phyloP scores from a whole-genome alignment of 306 rosid genomes.

The Clitoria ternatea region DNA sequence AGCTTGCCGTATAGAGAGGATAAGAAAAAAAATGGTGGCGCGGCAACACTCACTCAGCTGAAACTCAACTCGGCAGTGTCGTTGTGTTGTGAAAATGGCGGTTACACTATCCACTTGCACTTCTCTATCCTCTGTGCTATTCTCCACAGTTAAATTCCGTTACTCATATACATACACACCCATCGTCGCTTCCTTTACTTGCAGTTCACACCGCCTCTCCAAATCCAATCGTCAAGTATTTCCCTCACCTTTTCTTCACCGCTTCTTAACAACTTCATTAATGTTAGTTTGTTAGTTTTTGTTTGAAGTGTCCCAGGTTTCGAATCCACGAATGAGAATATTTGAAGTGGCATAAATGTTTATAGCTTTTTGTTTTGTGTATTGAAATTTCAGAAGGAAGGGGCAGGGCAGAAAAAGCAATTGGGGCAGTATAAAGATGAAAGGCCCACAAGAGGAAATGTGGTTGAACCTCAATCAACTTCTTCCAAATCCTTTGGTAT shows the following conservation, averaged over 20 bases:
- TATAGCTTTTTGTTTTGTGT: not conserved
- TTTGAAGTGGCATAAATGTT: too few species aligned
- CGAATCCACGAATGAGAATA: too few species aligned
- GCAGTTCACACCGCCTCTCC: conserved; percentile 22
- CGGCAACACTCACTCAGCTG: not conserved
- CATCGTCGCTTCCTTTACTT: conserved; percentile 13
- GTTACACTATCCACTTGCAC: conserved; percentile 53
- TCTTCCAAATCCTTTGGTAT: conserved; percentile 55
- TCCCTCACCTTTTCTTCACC: not conserved
- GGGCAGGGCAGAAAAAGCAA: conserved; percentile 27
- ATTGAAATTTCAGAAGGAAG: conserved; percentile 42
- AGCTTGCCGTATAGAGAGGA: too few species aligned
- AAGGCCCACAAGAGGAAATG: conserved; percentile 33
- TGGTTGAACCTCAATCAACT: conserved; percentile 31
- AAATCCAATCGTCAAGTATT: conserved; percentile 33
- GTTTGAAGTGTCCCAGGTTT: too few species aligned
- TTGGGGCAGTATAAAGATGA: conserved; percentile 40
- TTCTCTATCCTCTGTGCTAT: conserved; percentile 52
- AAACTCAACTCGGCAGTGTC: too few species aligned
- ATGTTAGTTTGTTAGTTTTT: too few species aligned
- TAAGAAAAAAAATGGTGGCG: not conserved
- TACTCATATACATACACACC: conserved; percentile 26
- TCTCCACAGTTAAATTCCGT: conserved; percentile 49
- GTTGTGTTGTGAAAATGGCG: conserved; percentile 45
- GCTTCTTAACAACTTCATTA: too few species aligned